Evolutionary conservation across 768 basidiomycete genomes (phyloP).

Genomic region (Leccinum broughii): DNA sequence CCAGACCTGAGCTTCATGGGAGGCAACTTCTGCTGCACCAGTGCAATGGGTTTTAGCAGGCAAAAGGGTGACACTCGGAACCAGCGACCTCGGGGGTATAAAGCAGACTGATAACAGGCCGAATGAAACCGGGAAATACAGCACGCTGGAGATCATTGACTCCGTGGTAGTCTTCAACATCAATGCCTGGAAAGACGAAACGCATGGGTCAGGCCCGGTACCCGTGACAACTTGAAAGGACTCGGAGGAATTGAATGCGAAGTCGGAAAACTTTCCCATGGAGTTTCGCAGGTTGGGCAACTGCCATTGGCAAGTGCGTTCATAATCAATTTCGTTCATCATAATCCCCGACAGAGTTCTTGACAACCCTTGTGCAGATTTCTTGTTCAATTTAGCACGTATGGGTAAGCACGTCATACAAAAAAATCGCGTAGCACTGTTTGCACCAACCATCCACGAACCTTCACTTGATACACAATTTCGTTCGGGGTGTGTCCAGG

Average conservation of each 20-base stretch:
- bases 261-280: slow-evolving; percentile 16
- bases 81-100: neutral
- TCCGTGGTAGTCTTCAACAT: no score
- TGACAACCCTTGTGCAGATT: slow-evolving; percentile 26
- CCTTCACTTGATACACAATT: slow-evolving; percentile 32
- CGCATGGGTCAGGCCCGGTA: neutral
- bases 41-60: neutral
- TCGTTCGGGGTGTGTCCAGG: slow-evolving; percentile 48
- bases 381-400: slow-evolving; percentile 40
- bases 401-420: slow-evolving; percentile 27
- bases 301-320: slow-evolving; percentile 31
- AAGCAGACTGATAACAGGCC: neutral
- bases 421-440: no score
- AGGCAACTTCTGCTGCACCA: neutral
- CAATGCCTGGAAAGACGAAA: neutral
- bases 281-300: slow-evolving; percentile 32
- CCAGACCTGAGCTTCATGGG: neutral
- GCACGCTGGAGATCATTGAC: no score
- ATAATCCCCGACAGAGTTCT: neutral
- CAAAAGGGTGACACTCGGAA: neutral
- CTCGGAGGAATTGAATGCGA: neutral
- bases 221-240: no score
- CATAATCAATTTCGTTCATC: neutral
- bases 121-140: no score
- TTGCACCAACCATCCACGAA: no score